These are phyloP conservation scores for Pyrenopolyporus hunteri DNA, from an alignment of 495 filamentous ascomycete species.

Conservation along the genomic window DNA sequence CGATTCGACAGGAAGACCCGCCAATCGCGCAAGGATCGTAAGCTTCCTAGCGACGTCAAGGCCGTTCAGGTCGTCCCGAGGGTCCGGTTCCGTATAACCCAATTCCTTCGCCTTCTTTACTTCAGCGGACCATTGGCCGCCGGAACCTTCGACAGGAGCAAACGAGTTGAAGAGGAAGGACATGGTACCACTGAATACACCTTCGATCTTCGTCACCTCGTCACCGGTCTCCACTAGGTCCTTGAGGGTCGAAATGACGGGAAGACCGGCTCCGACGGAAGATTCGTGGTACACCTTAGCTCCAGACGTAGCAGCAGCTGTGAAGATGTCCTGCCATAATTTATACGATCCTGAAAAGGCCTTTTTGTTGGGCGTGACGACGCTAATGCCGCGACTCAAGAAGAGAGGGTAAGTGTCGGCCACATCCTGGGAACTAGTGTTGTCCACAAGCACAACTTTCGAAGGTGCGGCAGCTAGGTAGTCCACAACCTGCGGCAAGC, in stretches of 20 bases:
- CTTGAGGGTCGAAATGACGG: constrained; percentile 86
- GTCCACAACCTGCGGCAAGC: constrained; percentile 69
- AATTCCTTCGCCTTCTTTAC: constrained; percentile 88
- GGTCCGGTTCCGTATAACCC: constrained; percentile 98
- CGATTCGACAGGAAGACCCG: constrained; percentile 75
- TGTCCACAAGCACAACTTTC: constrained; percentile 84
- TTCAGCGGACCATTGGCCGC: constrained; percentile 83
- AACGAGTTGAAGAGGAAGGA: constrained; percentile 97
- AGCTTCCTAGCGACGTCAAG: constrained; percentile 96
- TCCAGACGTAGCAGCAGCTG: constrained; percentile 62
- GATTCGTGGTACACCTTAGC: constrained; percentile 92
- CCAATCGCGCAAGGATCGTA: constrained; percentile 86
- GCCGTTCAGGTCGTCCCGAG: constrained; percentile 93
- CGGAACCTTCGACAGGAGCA: constrained; percentile 70
- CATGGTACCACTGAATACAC: constrained; percentile 95
- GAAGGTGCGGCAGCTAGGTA: constrained; percentile 74
- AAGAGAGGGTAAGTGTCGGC: constrained; percentile 80
- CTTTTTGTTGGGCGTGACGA: constrained; percentile 98
- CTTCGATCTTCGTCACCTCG: constrained; percentile 84
- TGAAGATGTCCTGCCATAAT: constrained; percentile 84
- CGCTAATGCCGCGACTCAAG: constrained; percentile 76
- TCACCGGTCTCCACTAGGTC: constrained; percentile 92
- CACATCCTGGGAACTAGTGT: constrained; percentile 83
- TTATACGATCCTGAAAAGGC: constrained; percentile 79
- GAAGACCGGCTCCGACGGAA: constrained; percentile 89